Evolutionary conservation across 116 monocot genomes (phyloP), one percentile per base, ranked within the genome.

Genomic region (Zostera marina): DNA sequence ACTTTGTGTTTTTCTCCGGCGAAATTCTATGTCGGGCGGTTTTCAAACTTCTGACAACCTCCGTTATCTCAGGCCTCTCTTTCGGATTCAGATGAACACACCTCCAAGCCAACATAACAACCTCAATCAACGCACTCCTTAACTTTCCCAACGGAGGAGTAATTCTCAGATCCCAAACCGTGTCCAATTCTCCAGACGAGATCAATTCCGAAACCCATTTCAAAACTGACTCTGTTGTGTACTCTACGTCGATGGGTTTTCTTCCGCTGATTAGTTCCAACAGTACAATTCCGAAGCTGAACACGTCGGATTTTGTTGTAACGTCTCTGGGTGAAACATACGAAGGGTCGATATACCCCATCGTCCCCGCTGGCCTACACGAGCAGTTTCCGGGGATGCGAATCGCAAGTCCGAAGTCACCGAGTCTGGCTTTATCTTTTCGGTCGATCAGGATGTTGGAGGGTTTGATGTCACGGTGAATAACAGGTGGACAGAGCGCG

Each of bases 401-500:
- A 54, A 86, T 60, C 1, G 83, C 86, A 59, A 86, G 77, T 19
- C 91, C 80, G 63, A 92, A 92, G 61, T 92, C 91, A 3, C 68
- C 75, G 43, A 92, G 78, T n/a, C 82, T 73, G 54, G 91, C 86
- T 53, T 82, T 64, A 53, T 77, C 64, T 15, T 41, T 52, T 19
- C 22, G 56, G 56, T 92, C 91, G 64, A 92, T 52, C 41, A 92
- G 76, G 43, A 92, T 66, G 69, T 92, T 92, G 22, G 86, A 75
- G 2, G 89, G 68, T 63, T 89, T 89, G 43, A 89, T 77, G 53
- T 89, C 89, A 14, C 81, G 81, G 64, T 84, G 89, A 66, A 89
- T 81, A 23, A 89, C 61, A 11, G 84, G 78, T 11, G 84, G 84
- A 9, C 1, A 3, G 8, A 67, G 25, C 39, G 73, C 70, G 67